Percentiles rank a stretch among this genome's conserved stretches.
Conservation (phyloP, 2,329 filamentous ascomycete genomes). For the Dactylellina parvicollis region DNA sequence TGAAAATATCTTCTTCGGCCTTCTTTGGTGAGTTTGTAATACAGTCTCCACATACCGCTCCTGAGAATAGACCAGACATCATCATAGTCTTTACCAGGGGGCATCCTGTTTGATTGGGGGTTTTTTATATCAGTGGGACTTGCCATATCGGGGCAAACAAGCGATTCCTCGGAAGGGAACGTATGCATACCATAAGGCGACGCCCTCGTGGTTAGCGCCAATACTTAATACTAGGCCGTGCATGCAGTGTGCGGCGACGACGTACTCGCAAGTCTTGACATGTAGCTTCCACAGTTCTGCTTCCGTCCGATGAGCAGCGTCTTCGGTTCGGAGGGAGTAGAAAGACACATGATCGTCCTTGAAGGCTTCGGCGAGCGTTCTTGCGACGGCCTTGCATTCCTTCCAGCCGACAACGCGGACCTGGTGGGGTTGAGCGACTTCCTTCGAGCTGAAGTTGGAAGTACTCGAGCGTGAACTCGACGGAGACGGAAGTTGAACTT, state of each 20-base stretch:
- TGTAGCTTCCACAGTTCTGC: constrained; percentile 80
- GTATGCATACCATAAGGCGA: constrained; percentile 77
- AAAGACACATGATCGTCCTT: constrained; percentile 76
- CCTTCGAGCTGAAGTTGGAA: constrained; percentile 40
- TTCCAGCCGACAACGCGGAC: constrained; percentile 66
- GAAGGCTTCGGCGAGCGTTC: constrained; percentile 80
- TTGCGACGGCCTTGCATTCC: constrained; percentile 76
- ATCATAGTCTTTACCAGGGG: constrained; percentile 77
- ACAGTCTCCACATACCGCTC: constrained; percentile 79
- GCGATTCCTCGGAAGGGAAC: neutral
- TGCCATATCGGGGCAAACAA: neutral
- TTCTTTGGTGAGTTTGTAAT: constrained; percentile 77
- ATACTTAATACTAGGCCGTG: constrained; percentile 78
- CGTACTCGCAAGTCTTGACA: constrained; percentile 78
- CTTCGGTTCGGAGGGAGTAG: constrained; percentile 78
- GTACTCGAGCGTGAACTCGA: constrained; percentile 45
- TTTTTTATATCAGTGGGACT: constrained; percentile 21
- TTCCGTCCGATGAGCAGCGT: constrained; percentile 71
- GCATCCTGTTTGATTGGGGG: constrained; percentile 69
- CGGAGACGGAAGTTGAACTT: constrained; percentile 52
- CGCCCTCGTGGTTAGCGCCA: constrained; percentile 78
- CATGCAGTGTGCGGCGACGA: constrained; percentile 78
- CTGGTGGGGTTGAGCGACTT: constrained; percentile 31
- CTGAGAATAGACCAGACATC: constrained; percentile 76
- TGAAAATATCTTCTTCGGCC: constrained; percentile 78